Conservation (phyloP, 768 basidiomycete genomes). For the Lanmaoa rubissima region DNA sequence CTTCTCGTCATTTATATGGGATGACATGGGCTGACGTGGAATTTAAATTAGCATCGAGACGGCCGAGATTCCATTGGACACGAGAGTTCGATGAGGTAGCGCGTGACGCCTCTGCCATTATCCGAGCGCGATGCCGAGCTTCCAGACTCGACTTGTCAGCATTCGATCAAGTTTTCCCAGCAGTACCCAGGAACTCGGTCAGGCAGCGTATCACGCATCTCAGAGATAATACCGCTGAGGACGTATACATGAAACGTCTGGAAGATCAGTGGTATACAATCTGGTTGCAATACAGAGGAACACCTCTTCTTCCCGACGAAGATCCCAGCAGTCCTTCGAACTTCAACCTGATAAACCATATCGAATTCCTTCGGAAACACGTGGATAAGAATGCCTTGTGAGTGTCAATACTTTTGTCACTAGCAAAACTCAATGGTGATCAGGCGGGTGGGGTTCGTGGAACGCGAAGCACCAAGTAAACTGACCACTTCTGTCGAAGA, state of each 20-base stretch:
- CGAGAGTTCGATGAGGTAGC: conserved; percentile 86
- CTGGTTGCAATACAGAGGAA: conserved; percentile 72
- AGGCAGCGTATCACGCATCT: conserved; percentile 65
- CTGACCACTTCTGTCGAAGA: conserved; percentile 46
- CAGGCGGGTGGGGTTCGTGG: conserved; percentile 64
- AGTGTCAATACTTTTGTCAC: conserved; percentile 32
- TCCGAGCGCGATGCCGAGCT: conserved; percentile 72
- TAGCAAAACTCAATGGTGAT: conserved; percentile 12
- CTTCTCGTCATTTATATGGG: not conserved
- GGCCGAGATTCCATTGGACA: conserved; percentile 81
- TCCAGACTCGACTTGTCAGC: conserved; percentile 68
- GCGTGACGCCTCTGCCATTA: conserved; percentile 79
- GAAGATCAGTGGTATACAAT: conserved; percentile 80
- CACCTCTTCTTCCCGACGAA: conserved; percentile 65
- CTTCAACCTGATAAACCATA: conserved; percentile 78
- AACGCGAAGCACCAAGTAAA: conserved; percentile 37
- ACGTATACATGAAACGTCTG: conserved; percentile 73
- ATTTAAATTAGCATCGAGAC: conserved; percentile 32
- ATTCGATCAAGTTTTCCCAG: conserved; percentile 76
- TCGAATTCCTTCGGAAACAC: conserved; percentile 76
- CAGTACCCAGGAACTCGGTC: conserved; percentile 68
- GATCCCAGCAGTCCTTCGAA: conserved; percentile 63
- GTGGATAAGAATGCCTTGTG: conserved; percentile 87
- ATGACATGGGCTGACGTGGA: conserved; percentile 1
- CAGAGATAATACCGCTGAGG: conserved; percentile 59